Base-by-base conservation (phyloP, 2,329 filamentous ascomycete genomes). In the Arthroderma sp. region DNA sequence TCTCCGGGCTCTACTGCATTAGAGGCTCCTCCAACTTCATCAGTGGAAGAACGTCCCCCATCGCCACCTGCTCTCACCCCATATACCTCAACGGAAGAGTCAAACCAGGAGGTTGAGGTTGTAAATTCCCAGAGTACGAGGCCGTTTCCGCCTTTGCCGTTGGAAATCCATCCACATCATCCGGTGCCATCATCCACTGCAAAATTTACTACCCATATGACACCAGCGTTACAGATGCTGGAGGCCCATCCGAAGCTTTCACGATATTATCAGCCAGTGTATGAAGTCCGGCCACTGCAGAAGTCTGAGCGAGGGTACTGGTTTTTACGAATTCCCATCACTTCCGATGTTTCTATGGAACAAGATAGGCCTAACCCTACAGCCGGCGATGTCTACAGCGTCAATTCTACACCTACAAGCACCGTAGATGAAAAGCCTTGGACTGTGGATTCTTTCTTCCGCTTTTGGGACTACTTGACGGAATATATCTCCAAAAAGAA, bases 241-340 rank as follows among this genome's bases (percentile, higher is more conserved):
- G 77, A 77, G 1, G 67, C 71, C 0, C 75, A 79, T n/a, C 72
- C 81, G 25, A 74, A 79, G 15, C 71, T 83, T 2, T 61, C 71
- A 0, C 75, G 74, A 1, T 77, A 79, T 2, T 88, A 81, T 68
- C 74, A 69, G 3, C 83, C 84, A 0, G 62, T 65, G 4, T 61
- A 70, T 1, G 75, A 80, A 55, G 71, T 71, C 1, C 75, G 84
- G 2, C 66, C 70, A 0, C 71, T 86, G 1, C 71, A 77, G 2
- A 70, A 72, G 0, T 79, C 85, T 38, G 89, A 95, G 68, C 79
- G 91, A 15, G 91, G 90, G 0, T 83, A 87, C 70, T 96, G 91
- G 91, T 69, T 76, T 1, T 65, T 95, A 3, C 74, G 74, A 4
- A 78, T 83, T 15, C 81, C 82, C 53, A 72, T 94, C 35, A 73